Conservation (phyloP, 805 yeast genomes). For the Teunomyces barrocoloradensis region DNA sequence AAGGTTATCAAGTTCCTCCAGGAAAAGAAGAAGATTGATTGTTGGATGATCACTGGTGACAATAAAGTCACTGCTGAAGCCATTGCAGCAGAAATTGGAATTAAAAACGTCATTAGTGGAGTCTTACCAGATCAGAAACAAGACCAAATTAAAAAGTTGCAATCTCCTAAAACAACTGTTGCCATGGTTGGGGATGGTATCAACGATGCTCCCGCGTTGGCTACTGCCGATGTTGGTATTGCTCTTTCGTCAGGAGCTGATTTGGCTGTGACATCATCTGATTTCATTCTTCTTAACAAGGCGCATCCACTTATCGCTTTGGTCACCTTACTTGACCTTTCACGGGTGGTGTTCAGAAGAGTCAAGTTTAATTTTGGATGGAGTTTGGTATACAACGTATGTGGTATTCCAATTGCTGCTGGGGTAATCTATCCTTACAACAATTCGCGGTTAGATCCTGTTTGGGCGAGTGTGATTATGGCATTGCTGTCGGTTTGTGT, state of each 20-base stretch:
- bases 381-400: conserved; percentile 56
- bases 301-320: conserved; percentile 50
- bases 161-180: conserved; percentile 30
- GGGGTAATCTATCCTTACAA: conserved; percentile 59
- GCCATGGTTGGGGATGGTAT: conserved; percentile 87
- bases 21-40: conserved; percentile 42
- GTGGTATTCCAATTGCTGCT: conserved; percentile 65
- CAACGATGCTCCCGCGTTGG: conserved; percentile 78
- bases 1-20: conserved; percentile 41
- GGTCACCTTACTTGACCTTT: conserved; percentile 52
- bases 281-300: conserved; percentile 63
- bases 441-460: conserved; percentile 55
- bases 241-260: conserved; percentile 79
- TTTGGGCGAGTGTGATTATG: conserved; percentile 70
- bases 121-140: conserved; percentile 77
- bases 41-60: conserved; percentile 82
- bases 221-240: conserved; percentile 73
- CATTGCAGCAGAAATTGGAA: conserved; percentile 62
- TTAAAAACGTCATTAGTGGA: conserved; percentile 60
- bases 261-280: conserved; percentile 70
- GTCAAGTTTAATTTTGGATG: conserved; percentile 58
- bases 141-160: conserved; percentile 53
- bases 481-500: conserved; percentile 59
- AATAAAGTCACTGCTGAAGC: conserved; percentile 64
- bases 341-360: conserved; percentile 48